These are phyloP conservation scores for Penicillium daleae DNA, from an alignment of 495 filamentous ascomycete species.

Conservation along the genomic window DNA sequence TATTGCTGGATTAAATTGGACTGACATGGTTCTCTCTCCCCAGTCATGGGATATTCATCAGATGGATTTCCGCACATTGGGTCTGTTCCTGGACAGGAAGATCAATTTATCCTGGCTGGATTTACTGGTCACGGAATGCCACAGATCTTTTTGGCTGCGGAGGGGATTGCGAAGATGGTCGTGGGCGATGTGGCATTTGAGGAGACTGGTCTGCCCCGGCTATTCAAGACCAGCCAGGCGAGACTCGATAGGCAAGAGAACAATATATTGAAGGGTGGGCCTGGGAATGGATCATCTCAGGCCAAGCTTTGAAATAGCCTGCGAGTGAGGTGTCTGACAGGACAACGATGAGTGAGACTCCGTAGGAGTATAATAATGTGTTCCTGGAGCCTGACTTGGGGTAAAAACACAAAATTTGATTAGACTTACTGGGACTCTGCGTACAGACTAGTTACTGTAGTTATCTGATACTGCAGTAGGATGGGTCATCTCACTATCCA, in stretches of 20 bases:
- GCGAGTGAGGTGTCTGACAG: too few species aligned
- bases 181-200: conserved; percentile 35
- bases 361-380: too few species aligned
- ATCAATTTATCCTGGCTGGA: conserved; percentile 50
- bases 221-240: conserved; percentile 41
- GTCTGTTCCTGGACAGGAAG: conserved; percentile 43
- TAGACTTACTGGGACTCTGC: too few species aligned
- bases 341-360: too few species aligned
- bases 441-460: too few species aligned
- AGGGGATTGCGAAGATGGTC: conserved; percentile 51
- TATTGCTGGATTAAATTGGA: not conserved
- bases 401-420: too few species aligned
- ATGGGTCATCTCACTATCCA: too few species aligned
- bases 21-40: not conserved
- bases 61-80: conserved; percentile 53
- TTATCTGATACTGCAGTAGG: too few species aligned
- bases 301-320: conserved; percentile 14
- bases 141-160: conserved; percentile 48
- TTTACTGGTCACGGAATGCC: conserved; percentile 58
- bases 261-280: conserved; percentile 20
- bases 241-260: conserved; percentile 34
- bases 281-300: not conserved
- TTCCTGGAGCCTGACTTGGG: too few species aligned
- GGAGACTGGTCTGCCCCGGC: conserved; percentile 42
- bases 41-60: conserved; percentile 45